phyloP scores from a whole-genome alignment of 2,329 filamentous ascomycete genomes.

The Knoxdaviesia proteae region DNA sequence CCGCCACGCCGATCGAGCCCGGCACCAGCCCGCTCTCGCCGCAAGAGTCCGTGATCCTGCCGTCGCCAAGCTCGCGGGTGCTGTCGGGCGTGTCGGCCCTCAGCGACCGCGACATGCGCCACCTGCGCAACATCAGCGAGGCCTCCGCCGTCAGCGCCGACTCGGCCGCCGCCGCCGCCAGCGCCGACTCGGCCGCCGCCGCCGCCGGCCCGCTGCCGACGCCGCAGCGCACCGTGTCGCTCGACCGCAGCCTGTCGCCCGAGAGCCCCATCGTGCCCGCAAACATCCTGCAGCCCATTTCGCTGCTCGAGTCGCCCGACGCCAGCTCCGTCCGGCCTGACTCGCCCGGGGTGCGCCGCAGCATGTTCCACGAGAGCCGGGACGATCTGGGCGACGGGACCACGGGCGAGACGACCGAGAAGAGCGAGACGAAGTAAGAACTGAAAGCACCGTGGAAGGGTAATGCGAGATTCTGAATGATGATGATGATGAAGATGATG shows the following conservation, averaged over 20 bases:
- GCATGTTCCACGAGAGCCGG: constrained; percentile 14
- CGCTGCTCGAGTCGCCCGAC: background rate
- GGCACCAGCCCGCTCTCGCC: too few species aligned
- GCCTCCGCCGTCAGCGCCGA: constrained; percentile 15
- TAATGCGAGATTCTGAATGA: too few species aligned
- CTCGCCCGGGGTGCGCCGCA: constrained; percentile 9
- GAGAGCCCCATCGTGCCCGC: too few species aligned
- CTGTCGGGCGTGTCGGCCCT: constrained; percentile 20
- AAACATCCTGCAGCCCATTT: background rate
- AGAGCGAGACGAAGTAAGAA: too few species aligned
- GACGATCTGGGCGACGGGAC: constrained; percentile 11
- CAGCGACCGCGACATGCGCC: constrained; percentile 17
- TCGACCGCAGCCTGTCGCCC: too few species aligned
- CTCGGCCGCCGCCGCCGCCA: constrained; percentile 1
- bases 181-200: constrained; percentile 7
- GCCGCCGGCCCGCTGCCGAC: too few species aligned
- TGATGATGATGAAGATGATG: too few species aligned
- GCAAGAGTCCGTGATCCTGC: too few species aligned
- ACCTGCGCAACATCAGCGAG: constrained; percentile 21
- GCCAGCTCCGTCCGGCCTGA: constrained; percentile 4
- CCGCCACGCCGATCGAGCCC: too few species aligned
- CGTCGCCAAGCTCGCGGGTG: constrained; percentile 7
- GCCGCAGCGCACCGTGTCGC: too few species aligned
- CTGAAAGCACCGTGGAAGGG: too few species aligned
- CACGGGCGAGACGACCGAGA: too few species aligned